These are phyloP conservation scores for Bjerkandera adusta DNA, from an alignment of 1,284 basidiomycete species.

Conservation along the genomic window DNA sequence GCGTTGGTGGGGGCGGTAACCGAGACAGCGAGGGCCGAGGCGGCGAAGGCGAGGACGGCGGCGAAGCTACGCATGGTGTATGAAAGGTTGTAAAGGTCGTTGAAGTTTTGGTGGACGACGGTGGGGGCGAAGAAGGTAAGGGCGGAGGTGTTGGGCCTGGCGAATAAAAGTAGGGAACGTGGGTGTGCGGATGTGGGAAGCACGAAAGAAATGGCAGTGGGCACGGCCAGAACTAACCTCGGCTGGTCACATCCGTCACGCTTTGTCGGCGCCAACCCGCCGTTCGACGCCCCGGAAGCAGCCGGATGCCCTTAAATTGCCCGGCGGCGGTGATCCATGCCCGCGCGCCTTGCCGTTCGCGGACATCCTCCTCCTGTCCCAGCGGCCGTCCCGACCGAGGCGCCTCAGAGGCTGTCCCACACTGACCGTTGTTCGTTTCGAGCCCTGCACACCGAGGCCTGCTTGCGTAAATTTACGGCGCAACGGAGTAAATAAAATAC, in stretches of 20 bases:
- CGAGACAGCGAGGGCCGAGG: slow-evolving; percentile 57
- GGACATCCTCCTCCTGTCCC: no score
- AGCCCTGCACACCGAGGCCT: no score
- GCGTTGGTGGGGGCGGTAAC: slow-evolving; percentile 51
- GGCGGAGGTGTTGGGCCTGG: slow-evolving; percentile 11
- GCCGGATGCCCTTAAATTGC: neutral
- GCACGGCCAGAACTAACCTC: slow-evolving; percentile 1
- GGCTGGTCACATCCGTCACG: slow-evolving; percentile 4
- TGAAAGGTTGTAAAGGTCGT: slow-evolving; percentile 11
- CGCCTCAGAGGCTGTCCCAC: no score
- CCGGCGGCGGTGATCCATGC: no score
- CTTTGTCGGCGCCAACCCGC: neutral
- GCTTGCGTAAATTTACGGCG: no score
- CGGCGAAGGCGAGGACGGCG: slow-evolving; percentile 48
- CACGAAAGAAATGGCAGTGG: slow-evolving; percentile 9
- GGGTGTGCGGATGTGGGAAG: slow-evolving; percentile 6
- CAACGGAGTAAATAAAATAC: no score
- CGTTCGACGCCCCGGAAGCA: neutral
- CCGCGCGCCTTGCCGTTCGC: no score
- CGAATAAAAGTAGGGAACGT: slow-evolving; percentile 14
- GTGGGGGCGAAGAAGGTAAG: slow-evolving; percentile 9
- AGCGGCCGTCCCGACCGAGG: no score
- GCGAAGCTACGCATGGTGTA: slow-evolving; percentile 45
- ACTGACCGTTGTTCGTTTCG: no score
- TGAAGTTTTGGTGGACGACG: slow-evolving; percentile 7